These are phyloP conservation scores for Pulveroboletus frians DNA, from an alignment of 768 basidiomycete genomes.

Conservation along the genomic window DNA sequence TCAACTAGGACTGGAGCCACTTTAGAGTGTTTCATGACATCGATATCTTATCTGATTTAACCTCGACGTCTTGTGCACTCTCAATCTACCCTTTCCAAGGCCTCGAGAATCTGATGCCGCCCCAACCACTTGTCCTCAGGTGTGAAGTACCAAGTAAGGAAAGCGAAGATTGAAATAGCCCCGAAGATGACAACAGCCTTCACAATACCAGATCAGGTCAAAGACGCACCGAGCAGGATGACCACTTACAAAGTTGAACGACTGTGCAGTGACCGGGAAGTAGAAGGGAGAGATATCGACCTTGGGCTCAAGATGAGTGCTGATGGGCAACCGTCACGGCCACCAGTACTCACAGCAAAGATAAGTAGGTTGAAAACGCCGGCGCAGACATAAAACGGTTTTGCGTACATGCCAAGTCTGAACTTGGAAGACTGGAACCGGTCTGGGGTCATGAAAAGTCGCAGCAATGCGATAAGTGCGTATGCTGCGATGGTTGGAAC, in stretches of 20 bases:
- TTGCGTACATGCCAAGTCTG: conserved; percentile 59
- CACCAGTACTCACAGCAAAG: conserved; percentile 53
- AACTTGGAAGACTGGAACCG: conserved; percentile 72
- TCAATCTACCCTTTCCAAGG: conserved; percentile 31
- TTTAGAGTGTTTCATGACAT: conserved; percentile 25
- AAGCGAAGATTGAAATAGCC: conserved; percentile 69
- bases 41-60: background rate
- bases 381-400: conserved; percentile 64
- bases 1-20: conserved; percentile 55
- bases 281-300: conserved; percentile 83
- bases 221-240: background rate
- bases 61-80: background rate
- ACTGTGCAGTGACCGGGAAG: conserved; percentile 72
- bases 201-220: conserved; percentile 9
- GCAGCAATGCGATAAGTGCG: conserved; percentile 71
- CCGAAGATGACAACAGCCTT: conserved; percentile 79
- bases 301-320: conserved; percentile 33
- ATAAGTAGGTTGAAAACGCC: conserved; percentile 69
- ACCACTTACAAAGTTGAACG: conserved; percentile 78
- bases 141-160: conserved; percentile 73
- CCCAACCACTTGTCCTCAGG: conserved; percentile 80
- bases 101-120: conserved; percentile 53
- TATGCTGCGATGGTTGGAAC: conserved; percentile 88
- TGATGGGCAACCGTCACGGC: background rate
- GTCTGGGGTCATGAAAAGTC: conserved; percentile 72